Percentiles rank a stretch among this genome's conserved stretches.
These are phyloP conservation scores for Asterophora parasitica DNA, from an alignment of 768 basidiomycete genomes.

Conservation along the genomic window DNA sequence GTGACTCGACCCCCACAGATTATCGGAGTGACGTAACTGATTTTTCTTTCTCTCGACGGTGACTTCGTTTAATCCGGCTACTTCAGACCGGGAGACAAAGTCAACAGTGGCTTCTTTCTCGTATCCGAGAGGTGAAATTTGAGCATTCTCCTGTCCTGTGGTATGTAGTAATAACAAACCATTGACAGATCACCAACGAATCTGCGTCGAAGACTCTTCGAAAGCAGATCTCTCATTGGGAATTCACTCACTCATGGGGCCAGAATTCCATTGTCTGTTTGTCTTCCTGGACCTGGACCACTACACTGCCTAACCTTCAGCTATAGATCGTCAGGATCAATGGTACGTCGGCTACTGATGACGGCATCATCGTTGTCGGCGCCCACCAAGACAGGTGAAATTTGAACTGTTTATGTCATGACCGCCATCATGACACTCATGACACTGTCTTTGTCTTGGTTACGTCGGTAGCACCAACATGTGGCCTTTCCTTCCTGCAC, in stretches of 20 bases:
- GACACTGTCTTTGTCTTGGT: conserved; percentile 4
- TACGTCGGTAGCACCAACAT: conserved; percentile 52
- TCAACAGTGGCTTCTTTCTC: conserved; percentile 71
- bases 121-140: conserved; percentile 52
- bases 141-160: conserved; percentile 1
- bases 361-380: conserved; percentile 62
- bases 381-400: conserved; percentile 81
- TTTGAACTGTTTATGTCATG: conserved; percentile 6
- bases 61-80: conserved; percentile 16
- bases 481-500: conserved; percentile 75
- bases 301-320: conserved; percentile 11
- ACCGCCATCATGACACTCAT: conserved; percentile 6
- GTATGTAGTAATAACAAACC: conserved; percentile 1
- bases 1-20: conserved; percentile 33
- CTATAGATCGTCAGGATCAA: conserved; percentile 72
- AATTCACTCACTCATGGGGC: conserved; percentile 79
- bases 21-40: conserved; percentile 69
- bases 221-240: conserved; percentile 55
- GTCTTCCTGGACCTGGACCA: background rate
- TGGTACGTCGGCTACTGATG: conserved; percentile 59
- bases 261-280: conserved; percentile 70
- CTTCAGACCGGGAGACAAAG: conserved; percentile 67
- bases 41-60: conserved; percentile 11
- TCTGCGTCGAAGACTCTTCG: conserved; percentile 55
- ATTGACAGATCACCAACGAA: conserved; percentile 54